Evolutionary conservation across 2,329 filamentous ascomycete species (phyloP).

Genomic region (Orbilia blumenaviensis): DNA sequence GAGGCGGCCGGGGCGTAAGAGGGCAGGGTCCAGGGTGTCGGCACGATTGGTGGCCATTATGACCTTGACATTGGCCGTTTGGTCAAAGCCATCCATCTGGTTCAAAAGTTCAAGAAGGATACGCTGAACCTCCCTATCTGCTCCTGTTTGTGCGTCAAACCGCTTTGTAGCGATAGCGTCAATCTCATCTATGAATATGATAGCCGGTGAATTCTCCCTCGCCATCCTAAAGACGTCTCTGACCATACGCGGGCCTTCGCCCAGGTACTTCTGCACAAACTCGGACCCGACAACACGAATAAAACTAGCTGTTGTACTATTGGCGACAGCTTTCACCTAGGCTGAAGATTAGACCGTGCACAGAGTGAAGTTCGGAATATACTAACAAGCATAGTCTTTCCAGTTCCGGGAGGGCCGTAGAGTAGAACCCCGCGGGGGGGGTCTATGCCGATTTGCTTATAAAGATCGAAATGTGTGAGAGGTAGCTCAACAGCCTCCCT

Average conservation of each 20-base stretch:
- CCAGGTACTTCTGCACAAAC: conserved; percentile 98
- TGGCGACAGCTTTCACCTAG: conserved; percentile 84
- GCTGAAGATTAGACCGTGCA: not conserved
- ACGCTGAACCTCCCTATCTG: conserved; percentile 97
- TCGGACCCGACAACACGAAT: conserved; percentile 98
- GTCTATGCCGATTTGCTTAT: conserved; percentile 99
- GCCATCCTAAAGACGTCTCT: conserved; percentile 99
- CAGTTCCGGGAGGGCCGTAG: conserved; percentile 93
- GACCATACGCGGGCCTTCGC: conserved; percentile 97
- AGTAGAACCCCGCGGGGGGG: conserved; percentile 94
- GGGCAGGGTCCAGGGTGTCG: conserved; percentile 92
- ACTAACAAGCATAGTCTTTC: conserved; percentile 72
- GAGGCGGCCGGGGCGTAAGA: conserved; percentile 91
- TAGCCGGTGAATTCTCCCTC: conserved; percentile 94
- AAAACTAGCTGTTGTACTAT: conserved; percentile 97
- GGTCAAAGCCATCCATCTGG: conserved; percentile 99
- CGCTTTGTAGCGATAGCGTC: conserved; percentile 99
- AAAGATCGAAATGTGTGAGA: conserved; percentile 96
- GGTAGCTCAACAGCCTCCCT: conserved; percentile 96
- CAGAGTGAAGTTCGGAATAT: not conserved
- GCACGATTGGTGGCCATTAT: conserved; percentile 99
- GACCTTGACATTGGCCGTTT: conserved; percentile 98
- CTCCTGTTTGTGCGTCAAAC: conserved; percentile 97
- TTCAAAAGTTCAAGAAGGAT: conserved; percentile 97
- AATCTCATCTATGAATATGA: conserved; percentile 99